Percentiles rank a stretch among this genome's conserved stretches.
Evolutionary conservation across 192 early-diverging fungal species (phyloP).

Genomic region (Neocallimastix lanati): DNA sequence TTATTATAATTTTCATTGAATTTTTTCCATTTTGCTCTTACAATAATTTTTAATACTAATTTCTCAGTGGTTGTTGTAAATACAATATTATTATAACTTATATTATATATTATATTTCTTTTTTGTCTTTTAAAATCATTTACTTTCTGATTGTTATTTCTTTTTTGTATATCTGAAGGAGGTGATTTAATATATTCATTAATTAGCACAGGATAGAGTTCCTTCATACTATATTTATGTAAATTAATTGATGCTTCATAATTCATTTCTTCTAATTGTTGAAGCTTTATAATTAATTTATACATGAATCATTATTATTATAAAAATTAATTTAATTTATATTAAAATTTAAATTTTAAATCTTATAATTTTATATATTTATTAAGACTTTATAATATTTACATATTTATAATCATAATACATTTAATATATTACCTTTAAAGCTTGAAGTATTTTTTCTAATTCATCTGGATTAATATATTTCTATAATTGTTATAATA

Average conservation of each 20-base stretch:
- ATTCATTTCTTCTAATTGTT: background rate
- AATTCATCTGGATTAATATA: background rate
- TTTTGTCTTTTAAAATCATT: background rate
- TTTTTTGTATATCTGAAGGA: background rate
- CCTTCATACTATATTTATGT: background rate
- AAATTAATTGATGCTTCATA: background rate
- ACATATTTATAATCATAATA: too few species aligned
- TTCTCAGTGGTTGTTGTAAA: background rate
- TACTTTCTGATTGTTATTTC: background rate
- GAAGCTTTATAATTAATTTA: background rate
- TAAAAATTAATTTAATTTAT: too few species aligned
- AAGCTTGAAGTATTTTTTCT: background rate
- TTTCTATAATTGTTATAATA: too few species aligned
- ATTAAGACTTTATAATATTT: too few species aligned
- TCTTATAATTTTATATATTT: too few species aligned
- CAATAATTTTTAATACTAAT: background rate
- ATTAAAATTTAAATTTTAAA: too few species aligned
- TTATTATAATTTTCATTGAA: background rate
- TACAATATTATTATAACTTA: background rate
- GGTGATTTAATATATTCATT: background rate
- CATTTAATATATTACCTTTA: too few species aligned
- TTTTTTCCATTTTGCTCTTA: background rate
- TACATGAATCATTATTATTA: too few species aligned
- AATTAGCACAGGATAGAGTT: background rate
- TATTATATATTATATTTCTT: background rate